phyloP scores from a whole-genome alignment of 1,284 basidiomycete genomes.

The Irpex sp. region DNA sequence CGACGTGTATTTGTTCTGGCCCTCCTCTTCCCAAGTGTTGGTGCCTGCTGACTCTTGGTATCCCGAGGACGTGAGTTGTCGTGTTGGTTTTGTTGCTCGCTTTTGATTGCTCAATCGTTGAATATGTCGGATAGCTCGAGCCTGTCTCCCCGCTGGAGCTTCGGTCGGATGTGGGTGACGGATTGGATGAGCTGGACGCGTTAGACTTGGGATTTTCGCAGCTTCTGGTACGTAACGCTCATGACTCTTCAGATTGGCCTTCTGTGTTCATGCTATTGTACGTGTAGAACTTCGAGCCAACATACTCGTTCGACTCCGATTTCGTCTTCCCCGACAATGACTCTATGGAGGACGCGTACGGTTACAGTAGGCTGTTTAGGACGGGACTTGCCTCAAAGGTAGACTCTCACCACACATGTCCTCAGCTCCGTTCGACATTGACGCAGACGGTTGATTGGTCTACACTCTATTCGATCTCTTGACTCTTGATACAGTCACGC shows the following conservation, averaged over 20 bases:
- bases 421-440: not conserved
- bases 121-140: not conserved
- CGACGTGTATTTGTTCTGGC: conserved; percentile 10
- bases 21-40: conserved; percentile 1
- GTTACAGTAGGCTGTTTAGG: conserved; percentile 11
- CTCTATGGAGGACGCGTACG: not conserved
- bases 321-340: conserved; percentile 4
- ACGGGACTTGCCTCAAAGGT: conserved; percentile 7
- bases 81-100: not conserved
- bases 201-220: not conserved
- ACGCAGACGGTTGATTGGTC: not conserved
- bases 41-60: not conserved
- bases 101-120: not conserved
- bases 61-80: not conserved
- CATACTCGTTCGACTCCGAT: conserved; percentile 4
- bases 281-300: conserved; percentile 4
- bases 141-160: not conserved
- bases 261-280: not conserved
- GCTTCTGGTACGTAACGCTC: not conserved
- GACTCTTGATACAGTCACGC: conserved; percentile 6
- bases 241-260: not conserved
- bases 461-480: not conserved
- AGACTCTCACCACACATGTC: not conserved
- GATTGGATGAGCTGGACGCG: not conserved
- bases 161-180: not conserved